Evolutionary conservation across 2,329 filamentous ascomycete genomes (phyloP), one percentile per base, ranked within the genome.

Genomic region (Aspergillus neotritici): DNA sequence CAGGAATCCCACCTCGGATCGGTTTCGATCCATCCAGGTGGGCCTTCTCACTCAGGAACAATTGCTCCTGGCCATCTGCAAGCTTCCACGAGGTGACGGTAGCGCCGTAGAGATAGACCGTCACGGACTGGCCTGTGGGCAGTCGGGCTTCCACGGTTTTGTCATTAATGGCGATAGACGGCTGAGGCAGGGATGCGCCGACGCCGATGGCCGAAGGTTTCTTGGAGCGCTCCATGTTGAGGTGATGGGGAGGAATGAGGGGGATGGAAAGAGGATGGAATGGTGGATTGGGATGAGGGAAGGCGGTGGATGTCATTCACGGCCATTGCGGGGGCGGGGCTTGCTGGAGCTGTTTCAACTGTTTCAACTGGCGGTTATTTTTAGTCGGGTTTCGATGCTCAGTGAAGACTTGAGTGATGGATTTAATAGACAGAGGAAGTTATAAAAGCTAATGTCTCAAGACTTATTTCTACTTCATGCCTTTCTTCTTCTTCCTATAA

Each of bases 11-110:
- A 44, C 93, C 93, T 51, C 93, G 79, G 40, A 97, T 90, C 16
- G 91, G 78, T 74, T 94, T 95, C 55, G 77, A 83, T 40, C 93
- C 91, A 62, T 97, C 90, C 44, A 95, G 74, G 58, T 80, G 80
- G 34, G 90, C 86, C 45, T 77, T 81, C 48, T 89, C 80, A 68
- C 86, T 93, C 54, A 96, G 62, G 78, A 88, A 96, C 42, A 96
- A 76, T 69, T 89, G 89, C 73, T 96, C 90, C 43, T 80, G 71
- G 37, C 86, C 86, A 45, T 78, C 74, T 46, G 82, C 78, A 62
- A 86, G 84, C 75, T 93, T 94, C 93, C 93, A 98, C 68, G 86
- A 93, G 46, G 86, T 82, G 37, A 98, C 85, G 1, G 90, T 97
- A 9, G 93, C 93, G 46, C 93, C 93, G 60, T 86, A 86, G n/a